Conservation (phyloP, 106 monocot genomes). For the Apostasia shenzhenica region DNA sequence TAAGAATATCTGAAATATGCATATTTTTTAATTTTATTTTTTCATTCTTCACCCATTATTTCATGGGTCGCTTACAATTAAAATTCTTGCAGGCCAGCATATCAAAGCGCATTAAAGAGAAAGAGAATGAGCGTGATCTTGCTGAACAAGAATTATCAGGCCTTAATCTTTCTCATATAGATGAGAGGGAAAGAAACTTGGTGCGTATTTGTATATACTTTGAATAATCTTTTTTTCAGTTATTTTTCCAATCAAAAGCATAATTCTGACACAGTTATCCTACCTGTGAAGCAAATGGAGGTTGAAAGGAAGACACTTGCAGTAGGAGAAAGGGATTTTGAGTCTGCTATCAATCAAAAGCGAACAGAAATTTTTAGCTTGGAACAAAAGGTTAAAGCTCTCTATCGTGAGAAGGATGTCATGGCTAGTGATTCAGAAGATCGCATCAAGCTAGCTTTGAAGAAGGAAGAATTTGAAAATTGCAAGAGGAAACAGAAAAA, state of each 20-base stretch:
- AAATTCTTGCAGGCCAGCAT: conserved; percentile 48
- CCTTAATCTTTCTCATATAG: conserved; percentile 70
- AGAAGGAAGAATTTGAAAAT: conserved; percentile 65
- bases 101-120: conserved; percentile 53
- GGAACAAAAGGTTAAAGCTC: conserved; percentile 68
- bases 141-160: conserved; percentile 68
- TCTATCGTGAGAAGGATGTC: conserved; percentile 72
- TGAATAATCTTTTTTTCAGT: neutral
- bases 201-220: conserved; percentile 24
- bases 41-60: neutral
- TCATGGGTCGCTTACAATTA: neutral
- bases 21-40: neutral
- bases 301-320: conserved; percentile 67
- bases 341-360: conserved; percentile 62
- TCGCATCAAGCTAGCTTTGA: conserved; percentile 65
- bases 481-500: conserved; percentile 64
- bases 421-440: conserved; percentile 76
- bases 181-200: conserved; percentile 73
- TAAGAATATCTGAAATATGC: neutral
- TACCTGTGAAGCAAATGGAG: conserved; percentile 68
- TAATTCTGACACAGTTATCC: neutral
- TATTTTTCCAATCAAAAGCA: neutral
- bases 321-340: conserved; percentile 63
- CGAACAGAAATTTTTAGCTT: conserved; percentile 73
- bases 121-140: conserved; percentile 57